Conservation (phyloP, 192 early-diverging fungal genomes). For the Rhizophagus sp. region DNA sequence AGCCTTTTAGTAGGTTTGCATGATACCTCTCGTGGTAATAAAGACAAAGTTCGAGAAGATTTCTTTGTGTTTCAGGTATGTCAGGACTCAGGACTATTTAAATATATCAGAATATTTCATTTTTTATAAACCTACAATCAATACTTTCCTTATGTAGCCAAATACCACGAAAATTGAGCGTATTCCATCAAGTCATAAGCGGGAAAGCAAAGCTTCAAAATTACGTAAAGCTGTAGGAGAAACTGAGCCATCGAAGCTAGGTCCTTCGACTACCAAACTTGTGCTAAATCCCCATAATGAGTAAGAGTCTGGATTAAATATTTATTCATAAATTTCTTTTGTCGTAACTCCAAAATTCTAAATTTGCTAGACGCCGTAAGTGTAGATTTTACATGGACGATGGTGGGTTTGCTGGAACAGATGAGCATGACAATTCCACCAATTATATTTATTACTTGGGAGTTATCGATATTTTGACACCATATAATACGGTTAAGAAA, state of each 20-base stretch:
- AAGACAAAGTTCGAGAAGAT: slow-evolving; percentile 87
- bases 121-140: neutral
- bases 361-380: slow-evolving; percentile 57
- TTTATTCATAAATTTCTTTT: neutral
- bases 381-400: slow-evolving; percentile 90
- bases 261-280: slow-evolving; percentile 52
- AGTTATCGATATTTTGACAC: slow-evolving; percentile 97
- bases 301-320: slow-evolving; percentile 35
- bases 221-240: slow-evolving; percentile 55
- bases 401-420: slow-evolving; percentile 84
- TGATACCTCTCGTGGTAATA: slow-evolving; percentile 82
- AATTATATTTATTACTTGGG: slow-evolving; percentile 91
- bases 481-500: slow-evolving; percentile 87
- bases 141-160: slow-evolving; percentile 32
- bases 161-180: slow-evolving; percentile 50
- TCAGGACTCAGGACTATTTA: neutral
- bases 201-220: slow-evolving; percentile 57
- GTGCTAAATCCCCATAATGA: slow-evolving; percentile 57
- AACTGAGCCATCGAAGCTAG: slow-evolving; percentile 61
- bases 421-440: slow-evolving; percentile 65
- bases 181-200: slow-evolving; percentile 46
- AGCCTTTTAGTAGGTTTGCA: slow-evolving; percentile 93
- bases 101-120: neutral
- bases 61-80: slow-evolving; percentile 78
- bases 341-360: neutral